Evolutionary conservation across 257 asterid species (phyloP), one percentile per base, ranked within the genome.

Genomic region (Petrea volubilis): DNA sequence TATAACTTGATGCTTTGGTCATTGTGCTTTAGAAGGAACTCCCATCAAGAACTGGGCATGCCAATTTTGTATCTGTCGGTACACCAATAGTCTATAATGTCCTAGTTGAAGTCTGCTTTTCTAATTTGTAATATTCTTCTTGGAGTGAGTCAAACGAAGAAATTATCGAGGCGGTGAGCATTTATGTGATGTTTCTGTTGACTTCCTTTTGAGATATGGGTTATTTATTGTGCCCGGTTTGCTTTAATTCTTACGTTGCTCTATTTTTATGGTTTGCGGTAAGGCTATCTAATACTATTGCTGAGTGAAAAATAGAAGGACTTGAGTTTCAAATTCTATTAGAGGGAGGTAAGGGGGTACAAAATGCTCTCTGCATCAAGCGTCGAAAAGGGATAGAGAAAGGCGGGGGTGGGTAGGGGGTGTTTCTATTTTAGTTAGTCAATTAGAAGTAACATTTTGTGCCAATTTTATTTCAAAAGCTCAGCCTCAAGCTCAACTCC

Each of bases 71-170:
- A 31, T 7, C 38, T 31, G 7, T 2, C 7, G 38, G 7, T 2
- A 31, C 38, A 31, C 38, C 38, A 21, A 44, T 60, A 44, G 38
- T 20, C 12, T 28, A 7, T 14, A 17, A 5, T 70, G 18, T 8
- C 7, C 34, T 55, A 28, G 9, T 57, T 58, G 47, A 67, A 65
- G 36, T 52, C 65, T 53, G 28, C 12, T 13, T 47, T 43, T 18
- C 41, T 65, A 23, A 73, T 41, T 10, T n/a, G 33, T 72, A 31
- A 40, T 67, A 25, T 28, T 67, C 44, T 59, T 15, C 69, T 49
- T 29, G 23, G 21, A 68, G 65, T 31, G 63, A 29, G 67, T 43
- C 33, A 55, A 31, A 43, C 23, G 14, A 12, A 41, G 24, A 23
- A 49, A 36, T 17, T 12, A 15, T 40, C 28, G 44, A 60, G 61